phyloP scores from a whole-genome alignment of 169 alveolate species.

The Cryptosporidium parvum region DNA sequence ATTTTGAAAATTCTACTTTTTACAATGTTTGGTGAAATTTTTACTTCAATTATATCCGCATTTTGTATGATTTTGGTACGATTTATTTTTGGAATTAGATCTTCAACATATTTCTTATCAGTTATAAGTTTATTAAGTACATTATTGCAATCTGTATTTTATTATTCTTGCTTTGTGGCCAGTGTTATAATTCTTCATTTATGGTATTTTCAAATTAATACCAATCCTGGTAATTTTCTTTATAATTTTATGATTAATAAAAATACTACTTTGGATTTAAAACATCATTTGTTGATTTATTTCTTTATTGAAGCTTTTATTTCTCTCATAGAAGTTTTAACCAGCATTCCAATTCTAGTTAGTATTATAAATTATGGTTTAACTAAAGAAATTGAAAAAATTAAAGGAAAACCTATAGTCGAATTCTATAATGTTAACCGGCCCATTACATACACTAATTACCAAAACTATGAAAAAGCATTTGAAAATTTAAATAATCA shows the following conservation, averaged over 20 bases:
- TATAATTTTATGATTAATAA: constrained; percentile 3
- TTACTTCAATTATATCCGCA: background rate
- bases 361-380: constrained; percentile 12
- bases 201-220: background rate
- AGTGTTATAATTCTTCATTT: background rate
- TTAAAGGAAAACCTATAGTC: constrained; percentile 50
- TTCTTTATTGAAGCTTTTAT: constrained; percentile 33
- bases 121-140: constrained; percentile 12
- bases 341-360: constrained; percentile 29
- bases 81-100: constrained; percentile 49
- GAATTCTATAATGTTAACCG: constrained; percentile 18
- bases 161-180: constrained; percentile 28
- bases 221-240: background rate
- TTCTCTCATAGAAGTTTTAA: constrained; percentile 24
- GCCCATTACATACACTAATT: constrained; percentile 12
- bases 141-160: constrained; percentile 3
- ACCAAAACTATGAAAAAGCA: constrained; percentile 48
- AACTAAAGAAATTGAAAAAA: constrained; percentile 41
- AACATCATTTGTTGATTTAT: constrained; percentile 1
- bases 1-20: background rate
- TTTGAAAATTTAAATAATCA: constrained; percentile 10
- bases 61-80: constrained; percentile 28
- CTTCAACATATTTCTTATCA: constrained; percentile 33
- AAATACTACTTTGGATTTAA: background rate
- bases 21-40: constrained; percentile 40